Evolutionary conservation across 176 grass and related monocot species (phyloP).

Genomic region (Secale cereale): DNA sequence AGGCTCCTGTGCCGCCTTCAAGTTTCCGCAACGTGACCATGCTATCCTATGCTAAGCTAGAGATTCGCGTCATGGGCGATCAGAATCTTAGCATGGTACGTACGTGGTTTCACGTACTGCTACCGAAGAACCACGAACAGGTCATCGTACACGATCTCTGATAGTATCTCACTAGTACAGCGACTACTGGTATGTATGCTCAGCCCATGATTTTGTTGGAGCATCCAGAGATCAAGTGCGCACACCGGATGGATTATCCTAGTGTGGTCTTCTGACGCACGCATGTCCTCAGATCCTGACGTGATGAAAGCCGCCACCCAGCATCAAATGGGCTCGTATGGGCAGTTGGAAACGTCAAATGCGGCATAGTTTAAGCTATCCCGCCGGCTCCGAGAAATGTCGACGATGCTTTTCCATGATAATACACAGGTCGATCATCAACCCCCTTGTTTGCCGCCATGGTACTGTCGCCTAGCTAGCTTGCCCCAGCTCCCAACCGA

Average conservation of each 20-base stretch:
- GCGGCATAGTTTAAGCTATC: conserved; percentile 43
- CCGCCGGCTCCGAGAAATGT: background rate
- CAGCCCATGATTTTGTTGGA: background rate
- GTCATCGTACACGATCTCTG: background rate
- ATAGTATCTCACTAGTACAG: background rate
- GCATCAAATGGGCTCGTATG: background rate
- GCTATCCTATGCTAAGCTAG: background rate
- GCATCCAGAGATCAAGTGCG: background rate
- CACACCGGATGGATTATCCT: background rate
- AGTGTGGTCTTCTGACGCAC: background rate
- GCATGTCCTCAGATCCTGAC: background rate
- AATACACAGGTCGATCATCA: conserved; percentile 37
- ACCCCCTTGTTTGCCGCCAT: background rate
- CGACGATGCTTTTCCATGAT: conserved; percentile 18
- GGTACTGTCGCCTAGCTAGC: conserved; percentile 8
- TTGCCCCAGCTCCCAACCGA: conserved; percentile 5
- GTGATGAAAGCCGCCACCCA: background rate
- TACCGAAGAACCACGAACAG: conserved; percentile 32
- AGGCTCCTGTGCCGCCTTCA: conserved; percentile 14
- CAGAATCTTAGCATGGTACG: background rate
- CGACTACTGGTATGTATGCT: background rate
- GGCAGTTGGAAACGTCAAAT: conserved; percentile 9
- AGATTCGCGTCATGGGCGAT: conserved; percentile 19
- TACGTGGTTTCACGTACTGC: conserved; percentile 8
- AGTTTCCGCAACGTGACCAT: conserved; percentile 5